These are phyloP conservation scores for Aspergillus carlsbadensis DNA, from an alignment of 495 filamentous ascomycete genomes.

Conservation along the genomic window DNA sequence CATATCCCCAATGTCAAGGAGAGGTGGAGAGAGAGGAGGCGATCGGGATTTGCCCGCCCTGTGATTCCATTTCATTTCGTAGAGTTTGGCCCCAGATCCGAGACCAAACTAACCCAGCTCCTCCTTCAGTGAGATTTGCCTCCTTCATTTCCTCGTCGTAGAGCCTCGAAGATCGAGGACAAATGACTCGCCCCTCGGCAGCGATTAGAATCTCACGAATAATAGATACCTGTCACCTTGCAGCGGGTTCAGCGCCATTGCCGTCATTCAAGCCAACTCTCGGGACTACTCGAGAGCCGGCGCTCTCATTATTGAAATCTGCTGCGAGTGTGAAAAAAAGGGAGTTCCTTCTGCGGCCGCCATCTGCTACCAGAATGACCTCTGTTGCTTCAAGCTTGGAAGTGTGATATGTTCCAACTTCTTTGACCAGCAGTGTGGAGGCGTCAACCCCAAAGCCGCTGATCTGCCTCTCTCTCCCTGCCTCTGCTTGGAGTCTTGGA, in stretches of 20 bases:
- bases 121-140: not conserved
- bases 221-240: conserved; percentile 12
- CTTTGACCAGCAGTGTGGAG: conserved; percentile 11
- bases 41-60: conserved; percentile 23
- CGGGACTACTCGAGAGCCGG: not conserved
- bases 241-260: conserved; percentile 22
- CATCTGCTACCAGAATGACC: conserved; percentile 9
- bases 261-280: conserved; percentile 7
- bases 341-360: not conserved
- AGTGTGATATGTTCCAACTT: conserved; percentile 1
- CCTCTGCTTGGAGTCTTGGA: conserved; percentile 1
- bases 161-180: conserved; percentile 4
- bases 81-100: conserved; percentile 10
- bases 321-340: not conserved
- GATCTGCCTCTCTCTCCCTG: conserved; percentile 12
- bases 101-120: conserved; percentile 8
- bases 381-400: conserved; percentile 7
- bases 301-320: not conserved
- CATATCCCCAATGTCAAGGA: not conserved
- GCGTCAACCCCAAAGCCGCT: conserved; percentile 8
- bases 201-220: conserved; percentile 10
- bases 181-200: conserved; percentile 5
- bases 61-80: conserved; percentile 7
- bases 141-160: not conserved
- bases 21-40: conserved; percentile 17